Conservation (phyloP, 1,284 basidiomycete species). For the Apiotrichum domesticum region DNA sequence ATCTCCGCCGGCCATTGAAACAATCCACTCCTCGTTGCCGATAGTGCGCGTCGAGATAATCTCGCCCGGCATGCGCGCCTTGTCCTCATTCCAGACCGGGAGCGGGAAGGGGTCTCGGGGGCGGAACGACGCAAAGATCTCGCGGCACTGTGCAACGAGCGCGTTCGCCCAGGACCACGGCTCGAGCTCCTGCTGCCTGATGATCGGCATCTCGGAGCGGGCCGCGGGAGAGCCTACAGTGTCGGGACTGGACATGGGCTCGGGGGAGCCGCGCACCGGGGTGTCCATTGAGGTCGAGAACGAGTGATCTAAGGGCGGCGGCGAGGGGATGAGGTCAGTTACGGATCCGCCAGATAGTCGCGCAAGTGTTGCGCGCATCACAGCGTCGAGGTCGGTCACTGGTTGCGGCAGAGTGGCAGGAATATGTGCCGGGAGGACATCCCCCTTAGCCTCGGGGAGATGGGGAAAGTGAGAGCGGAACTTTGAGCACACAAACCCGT, state of each 20-base stretch:
- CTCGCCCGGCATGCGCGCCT: neutral
- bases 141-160: conserved; percentile 5
- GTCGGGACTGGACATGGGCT: conserved; percentile 6
- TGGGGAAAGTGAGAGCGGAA: conserved; percentile 31
- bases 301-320: conserved; percentile 3
- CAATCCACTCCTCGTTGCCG: conserved; percentile 6
- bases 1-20: neutral
- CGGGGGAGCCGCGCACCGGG: neutral
- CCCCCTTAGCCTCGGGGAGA: conserved; percentile 7
- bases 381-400: neutral
- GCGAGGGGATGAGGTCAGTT: neutral
- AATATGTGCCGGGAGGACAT: neutral
- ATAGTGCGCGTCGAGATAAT: conserved; percentile 1
- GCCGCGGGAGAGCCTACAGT: conserved; percentile 3
- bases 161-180: conserved; percentile 17
- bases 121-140: neutral
- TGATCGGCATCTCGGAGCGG: neutral
- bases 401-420: neutral
- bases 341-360: neutral
- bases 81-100: neutral
- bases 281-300: neutral
- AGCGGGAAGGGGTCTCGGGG: neutral
- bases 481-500: conserved; percentile 29
- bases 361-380: conserved; percentile 9
- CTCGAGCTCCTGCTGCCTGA: conserved; percentile 7